Evolutionary conservation across 371 early-diverging fungal genomes (phyloP).

Genomic region (Apophysomyces trapeziformis): DNA sequence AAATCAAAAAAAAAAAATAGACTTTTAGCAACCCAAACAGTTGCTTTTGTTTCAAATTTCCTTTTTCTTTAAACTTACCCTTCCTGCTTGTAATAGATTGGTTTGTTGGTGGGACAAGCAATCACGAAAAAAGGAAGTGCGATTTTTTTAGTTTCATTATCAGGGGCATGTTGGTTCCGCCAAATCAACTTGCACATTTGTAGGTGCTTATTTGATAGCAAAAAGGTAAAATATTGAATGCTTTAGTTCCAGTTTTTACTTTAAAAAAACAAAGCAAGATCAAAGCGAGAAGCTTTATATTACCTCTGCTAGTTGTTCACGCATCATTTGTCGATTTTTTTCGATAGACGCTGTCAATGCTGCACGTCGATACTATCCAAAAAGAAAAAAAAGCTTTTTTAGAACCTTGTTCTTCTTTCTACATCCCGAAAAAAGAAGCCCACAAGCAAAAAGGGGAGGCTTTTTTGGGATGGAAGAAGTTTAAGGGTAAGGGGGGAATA

Average conservation of each 20-base stretch:
- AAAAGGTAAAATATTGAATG: not conserved
- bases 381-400: not conserved
- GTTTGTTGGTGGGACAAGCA: constrained; percentile 13
- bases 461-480: too few relatives aligned
- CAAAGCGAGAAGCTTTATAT: not conserved
- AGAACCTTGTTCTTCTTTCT: not conserved
- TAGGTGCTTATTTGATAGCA: constrained; percentile 10
- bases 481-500: too few relatives aligned
- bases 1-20: not conserved
- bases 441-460: not conserved
- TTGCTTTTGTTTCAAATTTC: too few relatives aligned
- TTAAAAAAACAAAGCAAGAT: too few relatives aligned
- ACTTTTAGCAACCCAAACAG: not conserved
- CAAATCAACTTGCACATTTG: constrained; percentile 24
- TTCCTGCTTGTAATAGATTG: constrained; percentile 8
- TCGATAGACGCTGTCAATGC: constrained; percentile 4
- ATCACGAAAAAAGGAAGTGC: constrained; percentile 22
- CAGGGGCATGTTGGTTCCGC: constrained; percentile 16
- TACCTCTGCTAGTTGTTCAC: constrained; percentile 1
- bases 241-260: not conserved
- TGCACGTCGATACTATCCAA: not conserved
- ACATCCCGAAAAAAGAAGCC: not conserved
- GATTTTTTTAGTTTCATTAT: not conserved
- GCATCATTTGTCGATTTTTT: not conserved
- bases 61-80: not conserved